Evolutionary conservation across 176 grass and related monocot genomes (phyloP), one percentile per base, ranked within the genome.

Genomic region (Oryza meyeriana): DNA sequence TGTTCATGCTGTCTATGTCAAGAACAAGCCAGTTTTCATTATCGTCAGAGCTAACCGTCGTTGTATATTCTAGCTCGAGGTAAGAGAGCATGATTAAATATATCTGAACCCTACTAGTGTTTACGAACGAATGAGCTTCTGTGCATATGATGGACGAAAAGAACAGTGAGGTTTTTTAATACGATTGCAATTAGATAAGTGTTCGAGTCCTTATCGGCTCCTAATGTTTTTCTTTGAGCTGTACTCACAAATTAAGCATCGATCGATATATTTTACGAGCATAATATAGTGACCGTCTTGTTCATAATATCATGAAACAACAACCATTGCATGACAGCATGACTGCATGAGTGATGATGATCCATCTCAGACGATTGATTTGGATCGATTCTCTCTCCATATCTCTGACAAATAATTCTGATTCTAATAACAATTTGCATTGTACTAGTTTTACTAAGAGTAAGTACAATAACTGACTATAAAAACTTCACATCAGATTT

Each of bases 21-120:
- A 6, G 31, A 63, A 62, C 52, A 76, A 78, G n/a, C n/a, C n/a
- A n/a, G 29, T 69, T 84, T 64, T 84, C 38, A 47, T 29, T 25
- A 20, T 25, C 70, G 24, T 69, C 69, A 63, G 48, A 65, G 62
- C 3, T 65, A 58, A 22, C 13, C 22, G 8, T 28, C 29, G 38
- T 81, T 35, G 26, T 41, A 29, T 81, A 50, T 44, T n/a, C 26
- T 24, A 58, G 52, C 52, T 58, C 52, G 52, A 58, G 52, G 18
- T 7, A n/a, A 10, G 22, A 58, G 5, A 58, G 52, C 52, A 10
- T 58, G 22, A 24, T 10, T 58, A 58, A 55, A n/a, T 24, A 58
- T 58, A 24, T 58, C 52, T 58, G 52, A 57, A 57, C 8, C 52
- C 52, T 18, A 58, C 7, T 58, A 58, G 22, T 50, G 13, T 16